These are phyloP conservation scores for Buddleja alternifolia DNA, from an alignment of 257 asterid genomes.

Conservation along the genomic window DNA sequence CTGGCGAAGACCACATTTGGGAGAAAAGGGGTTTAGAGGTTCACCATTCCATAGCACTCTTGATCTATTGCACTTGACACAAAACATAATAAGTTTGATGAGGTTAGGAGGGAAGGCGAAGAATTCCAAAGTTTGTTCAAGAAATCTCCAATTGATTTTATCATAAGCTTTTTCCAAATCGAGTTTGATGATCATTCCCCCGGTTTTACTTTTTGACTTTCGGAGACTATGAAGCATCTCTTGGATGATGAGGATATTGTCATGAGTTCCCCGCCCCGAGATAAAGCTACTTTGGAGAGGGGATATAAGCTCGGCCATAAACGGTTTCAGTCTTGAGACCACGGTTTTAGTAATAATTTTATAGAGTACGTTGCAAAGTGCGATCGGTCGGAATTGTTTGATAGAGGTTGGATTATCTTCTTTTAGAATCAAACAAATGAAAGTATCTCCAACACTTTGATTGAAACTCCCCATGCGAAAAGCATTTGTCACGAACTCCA, in stretches of 20 bases:
- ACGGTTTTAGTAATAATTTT: no score
- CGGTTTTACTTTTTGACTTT: no score
- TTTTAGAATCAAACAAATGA: not conserved
- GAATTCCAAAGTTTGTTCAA: not conserved
- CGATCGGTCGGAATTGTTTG: not conserved
- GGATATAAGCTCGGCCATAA: not conserved
- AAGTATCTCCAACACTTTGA: not conserved
- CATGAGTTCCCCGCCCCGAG: not conserved
- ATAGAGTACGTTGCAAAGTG: not conserved
- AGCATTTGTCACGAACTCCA: not conserved
- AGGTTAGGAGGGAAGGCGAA: not conserved
- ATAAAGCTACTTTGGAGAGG: not conserved
- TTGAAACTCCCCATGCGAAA: not conserved
- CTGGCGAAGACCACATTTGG: not conserved
- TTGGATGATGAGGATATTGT: not conserved
- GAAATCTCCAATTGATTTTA: not conserved
- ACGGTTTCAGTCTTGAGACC: not conserved
- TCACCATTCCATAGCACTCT: not conserved
- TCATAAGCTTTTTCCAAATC: not conserved
- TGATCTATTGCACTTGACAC: not conserved
- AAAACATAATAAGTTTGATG: no score
- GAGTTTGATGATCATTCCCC: not conserved
- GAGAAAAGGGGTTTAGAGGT: not conserved
- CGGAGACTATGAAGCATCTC: not conserved
- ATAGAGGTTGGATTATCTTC: not conserved